A percentile compares a stretch with the other conserved stretches of the same genome.
These are phyloP conservation scores for Esteya vermicola DNA, from an alignment of 2,329 filamentous ascomycete species.

Conservation along the genomic window DNA sequence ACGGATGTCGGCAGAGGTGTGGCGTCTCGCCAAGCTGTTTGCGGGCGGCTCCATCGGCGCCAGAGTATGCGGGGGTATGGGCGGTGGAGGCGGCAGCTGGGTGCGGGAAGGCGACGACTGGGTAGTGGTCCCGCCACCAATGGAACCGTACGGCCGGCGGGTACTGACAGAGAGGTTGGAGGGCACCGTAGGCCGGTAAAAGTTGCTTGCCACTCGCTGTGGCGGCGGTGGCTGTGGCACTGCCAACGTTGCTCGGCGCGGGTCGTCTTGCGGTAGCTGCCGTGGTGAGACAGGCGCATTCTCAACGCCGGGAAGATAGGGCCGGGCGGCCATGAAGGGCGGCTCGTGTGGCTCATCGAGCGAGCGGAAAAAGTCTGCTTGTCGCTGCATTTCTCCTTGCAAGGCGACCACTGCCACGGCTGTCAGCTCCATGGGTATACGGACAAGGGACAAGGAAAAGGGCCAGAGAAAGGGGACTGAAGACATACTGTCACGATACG, in stretches of 20 bases:
- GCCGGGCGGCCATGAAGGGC: constrained; percentile 47
- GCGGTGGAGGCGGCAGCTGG: constrained; percentile 47
- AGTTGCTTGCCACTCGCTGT: constrained; percentile 36
- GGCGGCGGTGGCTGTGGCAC: constrained; percentile 44
- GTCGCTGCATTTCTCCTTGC: constrained; percentile 46
- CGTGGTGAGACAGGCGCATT: constrained; percentile 75
- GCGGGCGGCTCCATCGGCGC: constrained; percentile 45
- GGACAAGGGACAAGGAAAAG: background rate
- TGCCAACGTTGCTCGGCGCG: constrained; percentile 55
- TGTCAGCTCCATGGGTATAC: too few species aligned
- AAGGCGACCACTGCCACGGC: constrained; percentile 35
- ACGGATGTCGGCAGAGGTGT: constrained; percentile 92
- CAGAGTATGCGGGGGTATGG: constrained; percentile 23
- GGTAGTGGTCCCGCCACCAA: constrained; percentile 41
- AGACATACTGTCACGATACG: constrained; percentile 69
- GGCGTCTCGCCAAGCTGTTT: constrained; percentile 62
- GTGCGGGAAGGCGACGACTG: constrained; percentile 62
- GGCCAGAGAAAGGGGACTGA: background rate
- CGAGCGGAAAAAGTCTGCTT: constrained; percentile 40
- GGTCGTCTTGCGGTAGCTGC: constrained; percentile 75
- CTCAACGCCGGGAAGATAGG: constrained; percentile 54
- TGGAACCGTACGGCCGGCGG: constrained; percentile 72
- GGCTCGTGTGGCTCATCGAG: constrained; percentile 55
- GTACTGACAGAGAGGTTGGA: constrained; percentile 69
- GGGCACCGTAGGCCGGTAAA: constrained; percentile 65